Percentiles rank a stretch among this genome's conserved stretches.
These are phyloP conservation scores for Hypoxylon sp. DNA, from an alignment of 2,329 filamentous ascomycete species.

Conservation along the genomic window DNA sequence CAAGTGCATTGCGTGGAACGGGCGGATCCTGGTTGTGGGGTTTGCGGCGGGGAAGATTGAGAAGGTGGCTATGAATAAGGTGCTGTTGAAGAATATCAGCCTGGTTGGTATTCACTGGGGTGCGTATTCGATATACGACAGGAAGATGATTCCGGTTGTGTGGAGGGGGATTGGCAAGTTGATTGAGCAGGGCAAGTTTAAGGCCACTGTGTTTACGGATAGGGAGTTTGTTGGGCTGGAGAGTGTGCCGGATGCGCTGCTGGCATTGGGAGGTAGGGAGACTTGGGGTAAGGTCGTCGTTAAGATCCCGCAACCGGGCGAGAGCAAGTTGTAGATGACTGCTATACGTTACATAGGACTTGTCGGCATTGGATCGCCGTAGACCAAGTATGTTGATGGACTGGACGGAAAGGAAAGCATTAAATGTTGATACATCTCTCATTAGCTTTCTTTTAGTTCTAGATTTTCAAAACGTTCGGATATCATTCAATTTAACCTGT, in stretches of 20 bases:
- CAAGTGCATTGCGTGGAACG: slow-evolving; percentile 96
- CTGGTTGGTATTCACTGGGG: slow-evolving; percentile 95
- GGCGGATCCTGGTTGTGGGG: slow-evolving; percentile 86
- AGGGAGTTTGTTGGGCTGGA: slow-evolving; percentile 87
- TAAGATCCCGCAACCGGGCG: slow-evolving; percentile 79
- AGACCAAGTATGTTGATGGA: slow-evolving; percentile 8
- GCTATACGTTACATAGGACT: neutral
- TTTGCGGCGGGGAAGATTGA: slow-evolving; percentile 91
- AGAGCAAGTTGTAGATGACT: slow-evolving; percentile 66
- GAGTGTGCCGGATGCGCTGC: slow-evolving; percentile 80
- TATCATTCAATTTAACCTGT: neutral
- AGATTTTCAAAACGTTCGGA: neutral
- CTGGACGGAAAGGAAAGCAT: neutral
- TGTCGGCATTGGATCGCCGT: neutral
- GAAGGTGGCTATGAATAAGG: slow-evolving; percentile 92
- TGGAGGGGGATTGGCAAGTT: slow-evolving; percentile 88
- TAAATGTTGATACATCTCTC: neutral
- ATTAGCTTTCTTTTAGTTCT: neutral
- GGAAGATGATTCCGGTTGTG: slow-evolving; percentile 76
- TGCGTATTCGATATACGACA: slow-evolving; percentile 81
- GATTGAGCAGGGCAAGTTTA: slow-evolving; percentile 83
- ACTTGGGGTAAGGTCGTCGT: slow-evolving; percentile 98
- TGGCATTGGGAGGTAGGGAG: slow-evolving; percentile 82
- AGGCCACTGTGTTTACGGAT: slow-evolving; percentile 85
- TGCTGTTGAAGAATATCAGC: slow-evolving; percentile 92